Conservation (phyloP, 2,329 filamentous ascomycete species). For the Escovopsis sp. region DNA sequence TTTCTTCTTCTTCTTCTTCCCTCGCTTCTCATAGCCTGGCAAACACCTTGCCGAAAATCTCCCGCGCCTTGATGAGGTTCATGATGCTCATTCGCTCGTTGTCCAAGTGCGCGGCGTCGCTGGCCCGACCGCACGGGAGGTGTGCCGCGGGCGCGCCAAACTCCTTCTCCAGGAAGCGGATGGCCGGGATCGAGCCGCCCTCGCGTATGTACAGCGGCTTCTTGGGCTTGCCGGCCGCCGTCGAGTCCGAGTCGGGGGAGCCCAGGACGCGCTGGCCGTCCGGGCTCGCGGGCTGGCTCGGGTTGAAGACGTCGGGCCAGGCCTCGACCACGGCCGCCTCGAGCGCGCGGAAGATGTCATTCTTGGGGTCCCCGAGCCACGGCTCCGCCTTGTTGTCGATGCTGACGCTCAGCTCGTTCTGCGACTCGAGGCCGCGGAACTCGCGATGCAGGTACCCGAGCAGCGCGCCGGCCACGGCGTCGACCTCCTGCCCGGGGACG, state of each 20-base stretch:
- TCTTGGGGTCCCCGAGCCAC: constrained; percentile 85
- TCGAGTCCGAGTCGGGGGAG: too few species aligned
- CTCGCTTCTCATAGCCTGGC: constrained; percentile 36
- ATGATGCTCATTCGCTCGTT: constrained; percentile 83
- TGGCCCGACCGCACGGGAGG: constrained; percentile 86
- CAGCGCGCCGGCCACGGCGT: constrained; percentile 56
- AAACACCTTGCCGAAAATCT: constrained; percentile 85
- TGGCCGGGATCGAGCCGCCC: constrained; percentile 87
- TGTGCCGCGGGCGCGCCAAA: constrained; percentile 85
- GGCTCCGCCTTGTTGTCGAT: constrained; percentile 92
- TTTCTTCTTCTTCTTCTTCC: neutral
- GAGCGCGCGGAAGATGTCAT: constrained; percentile 79
- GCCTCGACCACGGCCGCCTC: constrained; percentile 73
- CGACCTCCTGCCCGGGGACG: constrained; percentile 83
- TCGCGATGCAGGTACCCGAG: constrained; percentile 52
- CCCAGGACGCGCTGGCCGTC: constrained; percentile 5
- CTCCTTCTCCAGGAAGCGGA: constrained; percentile 87
- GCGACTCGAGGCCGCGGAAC: constrained; percentile 61
- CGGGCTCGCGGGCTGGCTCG: neutral
- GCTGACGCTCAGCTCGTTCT: constrained; percentile 65
- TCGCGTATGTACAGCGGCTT: constrained; percentile 88
- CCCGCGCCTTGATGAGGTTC: constrained; percentile 81
- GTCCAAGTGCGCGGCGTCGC: constrained; percentile 83
- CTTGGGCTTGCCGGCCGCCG: constrained; percentile 19
- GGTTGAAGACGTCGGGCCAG: constrained; percentile 49